A percentile compares a stretch with the other conserved stretches of the same genome.
Conservation (phyloP, 2,329 filamentous ascomycete species). For the Pseudogymnoascus destructans region DNA sequence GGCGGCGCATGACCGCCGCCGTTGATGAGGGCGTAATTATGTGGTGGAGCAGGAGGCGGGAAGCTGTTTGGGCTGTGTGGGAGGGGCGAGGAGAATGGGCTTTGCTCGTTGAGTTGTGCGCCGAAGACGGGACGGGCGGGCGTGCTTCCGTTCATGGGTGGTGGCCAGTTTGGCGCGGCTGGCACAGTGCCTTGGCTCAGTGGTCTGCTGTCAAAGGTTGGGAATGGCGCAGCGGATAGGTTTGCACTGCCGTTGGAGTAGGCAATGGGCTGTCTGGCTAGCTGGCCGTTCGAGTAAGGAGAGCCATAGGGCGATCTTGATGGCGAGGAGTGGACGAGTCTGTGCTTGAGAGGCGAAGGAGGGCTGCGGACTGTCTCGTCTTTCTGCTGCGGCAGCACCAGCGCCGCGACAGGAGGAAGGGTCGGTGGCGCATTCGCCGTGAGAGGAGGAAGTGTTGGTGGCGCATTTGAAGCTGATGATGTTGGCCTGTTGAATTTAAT, state of each 20-base stretch:
- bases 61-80: conserved; percentile 25
- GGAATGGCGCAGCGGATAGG: neutral
- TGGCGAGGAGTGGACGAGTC: conserved; percentile 4
- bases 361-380: neutral
- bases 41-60: conserved; percentile 22
- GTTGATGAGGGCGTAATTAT: conserved; percentile 20
- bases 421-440: neutral
- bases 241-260: neutral
- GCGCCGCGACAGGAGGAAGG: neutral
- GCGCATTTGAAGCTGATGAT: conserved; percentile 32
- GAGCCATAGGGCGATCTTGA: neutral
- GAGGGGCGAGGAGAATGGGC: conserved; percentile 24
- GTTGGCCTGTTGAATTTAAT: conserved; percentile 40
- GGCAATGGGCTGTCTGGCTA: conserved; percentile 6
- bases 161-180: neutral
- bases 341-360: neutral
- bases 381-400: neutral
- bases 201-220: neutral
- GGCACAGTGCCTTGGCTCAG: neutral
- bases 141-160: conserved; percentile 10
- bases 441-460: conserved; percentile 9
- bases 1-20: conserved; percentile 16
- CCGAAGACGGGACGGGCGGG: conserved; percentile 10
- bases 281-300: conserved; percentile 15
- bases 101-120: conserved; percentile 18